phyloP scores from a whole-genome alignment of 805 yeast genomes.

The Cyberlindnera maclurae region DNA sequence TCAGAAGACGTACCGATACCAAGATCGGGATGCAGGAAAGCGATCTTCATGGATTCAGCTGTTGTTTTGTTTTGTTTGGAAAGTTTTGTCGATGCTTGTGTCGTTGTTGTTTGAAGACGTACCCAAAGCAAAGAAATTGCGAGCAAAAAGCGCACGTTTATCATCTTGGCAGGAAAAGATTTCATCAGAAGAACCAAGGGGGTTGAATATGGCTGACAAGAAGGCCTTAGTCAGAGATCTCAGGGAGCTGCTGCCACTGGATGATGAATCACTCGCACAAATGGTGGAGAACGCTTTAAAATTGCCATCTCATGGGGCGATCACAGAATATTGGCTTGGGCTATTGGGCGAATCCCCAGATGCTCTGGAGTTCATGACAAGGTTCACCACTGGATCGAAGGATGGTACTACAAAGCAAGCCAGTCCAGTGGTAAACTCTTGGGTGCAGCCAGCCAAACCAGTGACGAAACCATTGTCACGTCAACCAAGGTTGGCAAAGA shows the following conservation, averaged over 20 bases:
- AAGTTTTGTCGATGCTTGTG: not conserved
- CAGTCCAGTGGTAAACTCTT: no score
- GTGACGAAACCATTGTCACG: no score
- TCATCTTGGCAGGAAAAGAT: no score
- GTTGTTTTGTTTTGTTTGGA: not conserved
- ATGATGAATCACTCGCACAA: slow-evolving; percentile 46
- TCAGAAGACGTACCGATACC: slow-evolving; percentile 55
- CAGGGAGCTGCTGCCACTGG: slow-evolving; percentile 44
- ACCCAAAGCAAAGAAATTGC: no score
- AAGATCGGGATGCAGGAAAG: slow-evolving; percentile 90
- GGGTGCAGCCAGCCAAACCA: no score
- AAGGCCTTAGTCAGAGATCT: slow-evolving; percentile 12
- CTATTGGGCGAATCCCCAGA: slow-evolving; percentile 52
- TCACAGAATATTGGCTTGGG: slow-evolving; percentile 46
- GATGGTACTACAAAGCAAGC: no score
- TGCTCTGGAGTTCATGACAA: slow-evolving; percentile 39
- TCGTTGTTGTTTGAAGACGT: no score
- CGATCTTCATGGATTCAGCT: slow-evolving; percentile 44
- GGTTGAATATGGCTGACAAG: no score
- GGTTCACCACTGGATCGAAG: slow-evolving; percentile 26
- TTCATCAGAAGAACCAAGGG: no score
- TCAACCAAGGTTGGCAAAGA: slow-evolving; percentile 7
- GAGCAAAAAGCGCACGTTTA: no score
- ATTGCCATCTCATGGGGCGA: slow-evolving; percentile 39
- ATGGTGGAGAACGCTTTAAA: slow-evolving; percentile 47